phyloP scores from a whole-genome alignment of 805 yeast species.

The Brettanomyces bruxellensis region DNA sequence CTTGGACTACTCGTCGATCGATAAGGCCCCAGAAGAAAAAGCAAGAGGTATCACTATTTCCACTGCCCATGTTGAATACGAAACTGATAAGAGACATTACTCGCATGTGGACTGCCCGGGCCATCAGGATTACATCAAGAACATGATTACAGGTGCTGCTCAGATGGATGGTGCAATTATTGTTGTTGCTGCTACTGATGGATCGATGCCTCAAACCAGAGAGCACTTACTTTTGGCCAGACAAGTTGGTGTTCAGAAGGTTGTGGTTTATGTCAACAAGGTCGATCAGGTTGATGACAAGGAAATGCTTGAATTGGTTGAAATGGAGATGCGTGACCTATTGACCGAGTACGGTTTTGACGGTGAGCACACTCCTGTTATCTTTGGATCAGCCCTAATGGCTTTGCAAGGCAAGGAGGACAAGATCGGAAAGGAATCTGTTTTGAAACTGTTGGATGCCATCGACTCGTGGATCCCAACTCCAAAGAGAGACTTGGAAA shows the following conservation, averaged over 20 bases:
- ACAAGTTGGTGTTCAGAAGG: slow-evolving; percentile 97
- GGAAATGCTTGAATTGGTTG: slow-evolving; percentile 98
- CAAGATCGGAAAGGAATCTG: slow-evolving; percentile 86
- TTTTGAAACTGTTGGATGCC: slow-evolving; percentile 76
- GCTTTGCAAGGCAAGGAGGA: slow-evolving; percentile 85
- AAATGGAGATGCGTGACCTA: slow-evolving; percentile 99
- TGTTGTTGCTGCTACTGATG: slow-evolving; percentile 98
- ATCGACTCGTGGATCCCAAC: slow-evolving; percentile 95
- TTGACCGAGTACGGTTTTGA: slow-evolving; percentile 88
- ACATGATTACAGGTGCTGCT: slow-evolving; percentile 99
- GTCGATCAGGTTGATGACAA: slow-evolving; percentile 97
- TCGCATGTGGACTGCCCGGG: slow-evolving; percentile 99
- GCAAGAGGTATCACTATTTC: slow-evolving; percentile 99
- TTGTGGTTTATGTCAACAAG: slow-evolving; percentile 97
- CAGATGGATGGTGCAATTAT: slow-evolving; percentile 99
- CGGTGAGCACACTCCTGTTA: slow-evolving; percentile 95
- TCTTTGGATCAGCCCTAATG: slow-evolving; percentile 97
- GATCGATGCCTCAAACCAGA: slow-evolving; percentile 99
- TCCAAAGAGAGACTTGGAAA: slow-evolving; percentile 91
- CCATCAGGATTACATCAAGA: slow-evolving; percentile 97
- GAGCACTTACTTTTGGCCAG: slow-evolving; percentile 97
- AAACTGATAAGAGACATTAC: slow-evolving; percentile 89
- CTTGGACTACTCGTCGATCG: slow-evolving; percentile 88
- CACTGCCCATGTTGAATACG: slow-evolving; percentile 96
- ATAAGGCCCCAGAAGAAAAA: slow-evolving; percentile 98